These are phyloP conservation scores for Raddia guianensis DNA, from an alignment of 176 grass and related monocot species.

Conservation along the genomic window DNA sequence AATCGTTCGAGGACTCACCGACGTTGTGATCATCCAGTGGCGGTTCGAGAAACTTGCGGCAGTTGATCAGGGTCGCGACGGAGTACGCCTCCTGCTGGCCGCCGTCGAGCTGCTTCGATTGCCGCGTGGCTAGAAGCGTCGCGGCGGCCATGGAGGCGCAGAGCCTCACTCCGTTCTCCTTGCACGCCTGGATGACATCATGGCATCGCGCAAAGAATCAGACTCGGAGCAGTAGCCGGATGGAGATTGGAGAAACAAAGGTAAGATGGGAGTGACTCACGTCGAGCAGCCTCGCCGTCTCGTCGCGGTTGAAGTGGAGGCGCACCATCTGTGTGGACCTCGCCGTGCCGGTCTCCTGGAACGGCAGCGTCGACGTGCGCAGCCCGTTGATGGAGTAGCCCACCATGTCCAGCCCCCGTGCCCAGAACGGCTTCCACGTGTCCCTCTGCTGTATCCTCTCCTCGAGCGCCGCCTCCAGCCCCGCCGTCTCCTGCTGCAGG, in stretches of 20 bases:
- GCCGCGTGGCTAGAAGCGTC: conserved; percentile 60
- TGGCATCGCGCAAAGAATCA: conserved; percentile 1
- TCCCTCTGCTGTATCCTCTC: conserved; percentile 71
- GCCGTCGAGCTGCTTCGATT: conserved; percentile 52
- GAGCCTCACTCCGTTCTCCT: conserved; percentile 71
- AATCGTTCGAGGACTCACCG: conserved; percentile 44
- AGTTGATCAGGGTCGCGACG: conserved; percentile 65
- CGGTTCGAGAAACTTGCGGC: conserved; percentile 73
- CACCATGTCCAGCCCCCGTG: conserved; percentile 75
- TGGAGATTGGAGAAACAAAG: not conserved
- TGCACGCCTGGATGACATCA: conserved; percentile 70
- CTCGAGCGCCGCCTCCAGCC: conserved; percentile 58
- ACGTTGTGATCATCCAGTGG: conserved; percentile 58
- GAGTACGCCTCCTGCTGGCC: conserved; percentile 67
- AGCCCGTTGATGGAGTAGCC: conserved; percentile 93
- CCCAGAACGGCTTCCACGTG: conserved; percentile 87
- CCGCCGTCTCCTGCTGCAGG: conserved; percentile 35
- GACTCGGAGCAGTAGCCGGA: not conserved
- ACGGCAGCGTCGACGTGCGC: conserved; percentile 64
- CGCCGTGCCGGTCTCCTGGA: conserved; percentile 55
- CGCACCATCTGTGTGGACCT: conserved; percentile 64
- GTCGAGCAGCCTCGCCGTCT: conserved; percentile 65
- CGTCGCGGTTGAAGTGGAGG: conserved; percentile 52
- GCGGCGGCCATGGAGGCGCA: conserved; percentile 71
- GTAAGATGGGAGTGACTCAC: conserved; percentile 40